phyloP scores from a whole-genome alignment of 495 filamentous ascomycete genomes.

The Tetracladium setigerum region DNA sequence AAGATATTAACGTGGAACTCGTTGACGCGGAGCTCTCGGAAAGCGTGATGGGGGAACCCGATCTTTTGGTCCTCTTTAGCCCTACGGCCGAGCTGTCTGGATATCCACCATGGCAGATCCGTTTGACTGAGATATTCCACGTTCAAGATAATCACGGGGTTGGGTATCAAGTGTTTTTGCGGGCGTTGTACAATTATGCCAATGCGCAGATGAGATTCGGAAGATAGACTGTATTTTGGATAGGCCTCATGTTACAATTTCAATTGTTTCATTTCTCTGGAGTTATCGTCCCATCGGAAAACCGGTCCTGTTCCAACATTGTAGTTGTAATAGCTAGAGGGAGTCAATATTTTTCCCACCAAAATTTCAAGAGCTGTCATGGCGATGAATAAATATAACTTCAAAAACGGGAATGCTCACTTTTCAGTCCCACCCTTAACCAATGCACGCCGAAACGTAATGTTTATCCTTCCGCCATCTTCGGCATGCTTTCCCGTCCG shows the following conservation, averaged over 20 bases:
- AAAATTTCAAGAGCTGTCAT: too few relatives aligned
- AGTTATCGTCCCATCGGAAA: slow-evolving; percentile 50
- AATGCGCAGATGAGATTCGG: slow-evolving; percentile 86
- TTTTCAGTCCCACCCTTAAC: slow-evolving; percentile 62
- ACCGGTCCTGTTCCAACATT: slow-evolving; percentile 62
- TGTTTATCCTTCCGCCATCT: slow-evolving; percentile 60
- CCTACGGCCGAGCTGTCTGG: slow-evolving; percentile 74
- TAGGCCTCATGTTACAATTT: slow-evolving; percentile 4
- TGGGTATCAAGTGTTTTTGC: slow-evolving; percentile 87
- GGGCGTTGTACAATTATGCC: slow-evolving; percentile 74
- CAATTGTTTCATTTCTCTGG: slow-evolving; percentile 48
- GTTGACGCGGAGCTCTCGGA: slow-evolving; percentile 80
- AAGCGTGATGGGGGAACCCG: slow-evolving; percentile 72
- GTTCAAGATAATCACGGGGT: slow-evolving; percentile 66
- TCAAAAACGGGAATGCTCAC: too few relatives aligned
- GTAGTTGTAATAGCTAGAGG: slow-evolving; percentile 38
- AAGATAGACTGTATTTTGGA: slow-evolving; percentile 39
- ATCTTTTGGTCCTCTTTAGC: slow-evolving; percentile 80
- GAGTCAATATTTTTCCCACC: too few relatives aligned
- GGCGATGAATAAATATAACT: neutral
- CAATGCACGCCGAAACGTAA: slow-evolving; percentile 62
- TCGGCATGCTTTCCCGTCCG: slow-evolving; percentile 45
- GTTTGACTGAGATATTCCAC: slow-evolving; percentile 89
- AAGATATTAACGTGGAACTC: slow-evolving; percentile 76
- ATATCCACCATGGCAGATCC: slow-evolving; percentile 94